Base-by-base conservation (phyloP, 208 protist genomes). In the Balamuthia mandrillaris region DNA sequence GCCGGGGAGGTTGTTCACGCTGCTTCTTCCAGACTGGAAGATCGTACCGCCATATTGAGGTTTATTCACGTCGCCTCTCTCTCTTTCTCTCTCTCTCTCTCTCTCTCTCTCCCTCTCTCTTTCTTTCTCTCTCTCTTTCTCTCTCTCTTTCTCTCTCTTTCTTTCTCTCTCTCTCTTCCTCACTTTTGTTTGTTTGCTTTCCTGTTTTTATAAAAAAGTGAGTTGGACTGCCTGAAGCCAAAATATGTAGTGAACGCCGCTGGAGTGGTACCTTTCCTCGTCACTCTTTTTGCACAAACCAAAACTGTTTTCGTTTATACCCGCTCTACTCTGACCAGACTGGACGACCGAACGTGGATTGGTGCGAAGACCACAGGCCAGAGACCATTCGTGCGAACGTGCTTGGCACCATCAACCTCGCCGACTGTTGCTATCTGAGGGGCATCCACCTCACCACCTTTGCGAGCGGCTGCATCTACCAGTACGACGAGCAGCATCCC, bases 381-480 rank as follows among this genome's bases (percentile, higher is more conserved):
- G 89, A 92, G 39, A 94, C 91, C 1, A 77, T 94, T n/a, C 75
- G 88, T 44, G 72, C 86, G 3, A 95, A 95, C 74, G 88, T 95
- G 3, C 58, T 92, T 18, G 92, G 91, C 14, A 93, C 88, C 44
- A 37, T 94, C 16, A 87, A 60, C 56, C 51, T 95, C 31, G 86
- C 88, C 3, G 90, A 95, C 63, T 33, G 60, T n/a, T 84, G 81
- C 52, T 63, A 45, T 35, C 14, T 33, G 63, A 42, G 81, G 21
- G 58, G 54, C 24, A 89, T 95, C n/a, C 92, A 93, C 85, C 10
- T 91, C 1, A 94, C 92, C 29, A 88, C 88, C 49, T 95, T 92
- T 81, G 92, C 85, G n/a, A 95, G 91, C 35, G 92, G 92, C 1
- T 95, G 92, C 83, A 91, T 95, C 35, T 95, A 94, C 86, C 18